phyloP scores from a whole-genome alignment of 176 grass and related monocot species.

The Aechmea fasciata region DNA sequence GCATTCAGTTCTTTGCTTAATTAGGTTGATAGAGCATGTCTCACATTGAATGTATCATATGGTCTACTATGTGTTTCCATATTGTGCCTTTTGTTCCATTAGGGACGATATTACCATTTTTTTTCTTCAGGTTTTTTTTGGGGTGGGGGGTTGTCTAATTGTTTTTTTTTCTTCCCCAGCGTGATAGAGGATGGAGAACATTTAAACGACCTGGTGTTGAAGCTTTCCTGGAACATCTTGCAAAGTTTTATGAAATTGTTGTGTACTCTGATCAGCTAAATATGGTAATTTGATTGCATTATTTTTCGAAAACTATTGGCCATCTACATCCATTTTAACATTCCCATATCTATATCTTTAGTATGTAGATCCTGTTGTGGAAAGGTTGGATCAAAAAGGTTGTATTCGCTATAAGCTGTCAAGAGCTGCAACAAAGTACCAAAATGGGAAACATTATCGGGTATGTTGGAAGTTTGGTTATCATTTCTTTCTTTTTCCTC shows the following conservation, averaged over 20 bases:
- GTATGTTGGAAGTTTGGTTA: constrained; percentile 28
- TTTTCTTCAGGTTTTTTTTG: constrained; percentile 15
- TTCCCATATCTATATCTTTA: constrained; percentile 30
- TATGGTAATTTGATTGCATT: constrained; percentile 53
- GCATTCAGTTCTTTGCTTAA: constrained; percentile 1
- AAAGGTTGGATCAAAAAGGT: constrained; percentile 65
- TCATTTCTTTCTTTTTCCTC: background rate
- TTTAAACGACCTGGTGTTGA: constrained; percentile 97
- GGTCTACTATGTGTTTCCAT: background rate
- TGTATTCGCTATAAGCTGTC: constrained; percentile 52
- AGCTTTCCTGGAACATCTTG: constrained; percentile 73
- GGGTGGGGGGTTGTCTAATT: background rate
- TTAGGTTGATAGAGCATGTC: background rate
- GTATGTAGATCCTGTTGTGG: constrained; percentile 87
- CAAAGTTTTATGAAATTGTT: constrained; percentile 72
- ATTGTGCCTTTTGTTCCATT: background rate
- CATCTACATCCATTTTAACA: constrained; percentile 5
- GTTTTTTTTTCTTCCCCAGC: constrained; percentile 35
- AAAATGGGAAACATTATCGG: constrained; percentile 84
- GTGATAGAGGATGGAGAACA: constrained; percentile 92
- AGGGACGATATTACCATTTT: background rate
- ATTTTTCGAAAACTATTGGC: constrained; percentile 10
- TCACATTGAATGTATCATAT: background rate
- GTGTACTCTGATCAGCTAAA: constrained; percentile 79
- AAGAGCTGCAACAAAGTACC: constrained; percentile 79